Evolutionary conservation across 2,329 filamentous ascomycete species (phyloP), one percentile per base, ranked within the genome.

Genomic region (Tolypocladium endophyticum): DNA sequence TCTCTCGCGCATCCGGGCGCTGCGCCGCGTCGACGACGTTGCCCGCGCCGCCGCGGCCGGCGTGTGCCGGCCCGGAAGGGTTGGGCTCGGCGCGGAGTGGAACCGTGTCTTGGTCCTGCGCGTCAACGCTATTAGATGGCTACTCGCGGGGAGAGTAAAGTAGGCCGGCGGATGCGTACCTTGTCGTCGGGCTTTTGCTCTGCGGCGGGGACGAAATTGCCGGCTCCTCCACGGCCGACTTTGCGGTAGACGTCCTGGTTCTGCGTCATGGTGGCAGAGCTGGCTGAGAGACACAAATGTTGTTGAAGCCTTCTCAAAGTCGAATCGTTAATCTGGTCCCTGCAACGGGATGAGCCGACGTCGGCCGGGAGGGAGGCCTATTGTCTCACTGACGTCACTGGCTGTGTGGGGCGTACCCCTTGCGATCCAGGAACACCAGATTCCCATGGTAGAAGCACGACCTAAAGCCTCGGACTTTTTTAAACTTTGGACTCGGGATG

Each of bases 141-240:
- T 9, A 7, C 14, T 28, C 28, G 28, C 14, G 25, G 47, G 4
- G 28, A 33, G 28, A 11, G 16, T 5, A 14, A 7, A 16, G 16
- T 4, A 28, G 28, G 47, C 6, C 8, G 7, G 50, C 3, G 50
- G 18, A 5, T 3, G 4, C 1, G 1, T 53, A 35, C 50, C 18
- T n/a, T 53, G 30, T 53, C 50, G 4, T 35, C 50, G 28, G 20
- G 8, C 20, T 25, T 41, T 6, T 28, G 39, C 55, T 35, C 77
- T 64, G 79, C 76, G 63, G 80, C 77, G 67, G 76, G 76, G 66
- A 79, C 79, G 69, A 81, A 86, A 71, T 88, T 88, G 58, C 85
- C 85, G 7, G 84, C 84, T 56, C 85, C 85, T 58, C 85, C 85
- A 56, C 85, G 81, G 59, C 85, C 85, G 50, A 80, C 76, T 61